These are phyloP conservation scores for Neocucurbitaria cava DNA, from an alignment of 2,329 filamentous ascomycete genomes.

Conservation along the genomic window DNA sequence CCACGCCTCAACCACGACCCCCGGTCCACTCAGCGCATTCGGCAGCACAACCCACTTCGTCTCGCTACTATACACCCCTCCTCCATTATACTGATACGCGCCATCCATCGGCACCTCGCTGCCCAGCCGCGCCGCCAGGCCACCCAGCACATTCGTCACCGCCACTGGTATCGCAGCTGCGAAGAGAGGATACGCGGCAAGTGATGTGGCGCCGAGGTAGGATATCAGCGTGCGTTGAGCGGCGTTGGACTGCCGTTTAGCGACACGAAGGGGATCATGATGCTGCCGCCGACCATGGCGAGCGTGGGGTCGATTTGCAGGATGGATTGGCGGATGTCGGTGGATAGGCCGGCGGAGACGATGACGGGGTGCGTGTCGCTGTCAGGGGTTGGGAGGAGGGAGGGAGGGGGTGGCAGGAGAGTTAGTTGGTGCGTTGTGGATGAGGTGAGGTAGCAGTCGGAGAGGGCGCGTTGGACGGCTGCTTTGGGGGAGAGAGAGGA, in stretches of 20 bases:
- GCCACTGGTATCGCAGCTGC: conserved; percentile 4
- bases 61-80: neutral
- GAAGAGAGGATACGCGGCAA: too few relatives aligned
- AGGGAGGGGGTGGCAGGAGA: conserved; percentile 4
- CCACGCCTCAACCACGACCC: conserved; percentile 9
- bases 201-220: conserved; percentile 7
- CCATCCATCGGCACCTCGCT: neutral
- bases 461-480: conserved; percentile 8
- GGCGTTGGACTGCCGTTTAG: conserved; percentile 4
- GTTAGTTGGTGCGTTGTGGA: conserved; percentile 1
- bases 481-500: conserved; percentile 9
- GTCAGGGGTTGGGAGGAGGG: neutral
- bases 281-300: neutral
- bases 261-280: conserved; percentile 10
- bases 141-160: conserved; percentile 2
- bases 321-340: conserved; percentile 10
- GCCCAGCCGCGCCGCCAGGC: neutral
- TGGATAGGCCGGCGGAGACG: conserved; percentile 1
- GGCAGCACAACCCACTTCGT: too few relatives aligned
- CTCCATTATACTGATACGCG: neutral
- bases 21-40: too few relatives aligned
- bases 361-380: conserved; percentile 12
- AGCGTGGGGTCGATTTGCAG: conserved; percentile 7
- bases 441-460: conserved; percentile 6
- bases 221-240: conserved; percentile 7